These are phyloP conservation scores for Capsicum baccatum DNA, from an alignment of 257 asterid genomes.

Conservation along the genomic window DNA sequence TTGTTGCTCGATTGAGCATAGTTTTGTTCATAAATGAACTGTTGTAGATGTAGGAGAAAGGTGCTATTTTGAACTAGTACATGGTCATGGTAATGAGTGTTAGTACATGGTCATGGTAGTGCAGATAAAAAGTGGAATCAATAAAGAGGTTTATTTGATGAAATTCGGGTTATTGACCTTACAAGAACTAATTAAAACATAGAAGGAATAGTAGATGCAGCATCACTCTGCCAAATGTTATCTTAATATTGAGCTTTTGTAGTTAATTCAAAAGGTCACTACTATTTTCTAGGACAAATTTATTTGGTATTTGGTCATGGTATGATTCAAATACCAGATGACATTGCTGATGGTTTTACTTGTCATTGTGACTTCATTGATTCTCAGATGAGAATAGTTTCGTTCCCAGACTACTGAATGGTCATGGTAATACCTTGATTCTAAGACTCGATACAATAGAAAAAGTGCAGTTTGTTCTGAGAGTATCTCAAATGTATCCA, in stretches of 20 bases:
- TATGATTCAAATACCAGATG: neutral
- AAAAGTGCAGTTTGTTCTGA: neutral
- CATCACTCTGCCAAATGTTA: neutral
- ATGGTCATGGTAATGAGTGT: neutral
- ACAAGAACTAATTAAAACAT: neutral
- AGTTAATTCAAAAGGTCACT: neutral
- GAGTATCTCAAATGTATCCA: neutral
- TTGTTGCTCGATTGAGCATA: neutral
- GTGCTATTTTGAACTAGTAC: neutral
- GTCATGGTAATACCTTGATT: neutral
- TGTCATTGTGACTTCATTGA: neutral
- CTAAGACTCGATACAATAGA: neutral
- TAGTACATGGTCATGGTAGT: neutral
- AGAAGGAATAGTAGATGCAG: neutral
- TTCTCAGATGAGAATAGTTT: neutral
- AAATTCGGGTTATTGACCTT: neutral
- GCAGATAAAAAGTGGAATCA: neutral
- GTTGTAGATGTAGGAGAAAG: neutral
- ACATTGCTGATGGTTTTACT: neutral
- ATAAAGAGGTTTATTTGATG: neutral
- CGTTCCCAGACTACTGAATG: neutral
- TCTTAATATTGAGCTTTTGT: neutral
- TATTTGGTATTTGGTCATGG: constrained; percentile 3
- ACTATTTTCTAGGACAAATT: neutral
- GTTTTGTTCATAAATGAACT: neutral